Conservation (phyloP, 163 green algal species). For the Coccomyxa subellipsoidea region DNA sequence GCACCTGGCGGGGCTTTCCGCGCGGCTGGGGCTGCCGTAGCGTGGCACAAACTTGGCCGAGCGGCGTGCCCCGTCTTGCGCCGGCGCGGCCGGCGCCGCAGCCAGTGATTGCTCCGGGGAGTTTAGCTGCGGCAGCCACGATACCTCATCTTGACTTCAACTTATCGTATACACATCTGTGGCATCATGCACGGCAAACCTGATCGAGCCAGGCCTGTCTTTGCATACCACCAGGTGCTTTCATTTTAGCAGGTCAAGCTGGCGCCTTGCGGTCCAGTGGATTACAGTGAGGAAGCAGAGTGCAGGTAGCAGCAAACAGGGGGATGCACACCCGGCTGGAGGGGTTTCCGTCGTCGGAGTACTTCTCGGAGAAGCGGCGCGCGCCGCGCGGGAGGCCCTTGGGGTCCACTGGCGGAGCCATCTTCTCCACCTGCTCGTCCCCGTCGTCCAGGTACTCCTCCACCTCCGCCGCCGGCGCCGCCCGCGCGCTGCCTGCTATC, state of each 20-base stretch:
- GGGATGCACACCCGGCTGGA: background rate
- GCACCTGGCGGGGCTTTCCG: background rate
- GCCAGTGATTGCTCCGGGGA: background rate
- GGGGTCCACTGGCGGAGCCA: background rate
- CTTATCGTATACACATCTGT: too few species aligned
- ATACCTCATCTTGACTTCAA: background rate
- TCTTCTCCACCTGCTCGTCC: background rate
- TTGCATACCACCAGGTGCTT: too few species aligned
- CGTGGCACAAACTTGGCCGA: constrained; percentile 3
- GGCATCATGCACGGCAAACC: too few species aligned
- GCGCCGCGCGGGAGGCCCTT: background rate
- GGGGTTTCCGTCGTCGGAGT: background rate
- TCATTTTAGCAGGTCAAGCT: too few species aligned
- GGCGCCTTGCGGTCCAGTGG: too few species aligned
- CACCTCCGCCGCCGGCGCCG: background rate
- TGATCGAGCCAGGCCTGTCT: too few species aligned
- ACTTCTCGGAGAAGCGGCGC: constrained; percentile 10
- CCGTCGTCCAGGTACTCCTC: background rate
- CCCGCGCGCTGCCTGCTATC: background rate
- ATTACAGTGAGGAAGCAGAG: too few species aligned
- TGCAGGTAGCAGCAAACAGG: too few species aligned
- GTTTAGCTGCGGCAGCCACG: background rate
- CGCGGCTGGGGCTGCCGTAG: background rate
- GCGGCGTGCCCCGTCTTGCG: background rate
- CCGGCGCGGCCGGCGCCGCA: too few species aligned